Evolutionary conservation across 371 early-diverging fungal genomes (phyloP).

Genomic region (Synchytrium microbalum): DNA sequence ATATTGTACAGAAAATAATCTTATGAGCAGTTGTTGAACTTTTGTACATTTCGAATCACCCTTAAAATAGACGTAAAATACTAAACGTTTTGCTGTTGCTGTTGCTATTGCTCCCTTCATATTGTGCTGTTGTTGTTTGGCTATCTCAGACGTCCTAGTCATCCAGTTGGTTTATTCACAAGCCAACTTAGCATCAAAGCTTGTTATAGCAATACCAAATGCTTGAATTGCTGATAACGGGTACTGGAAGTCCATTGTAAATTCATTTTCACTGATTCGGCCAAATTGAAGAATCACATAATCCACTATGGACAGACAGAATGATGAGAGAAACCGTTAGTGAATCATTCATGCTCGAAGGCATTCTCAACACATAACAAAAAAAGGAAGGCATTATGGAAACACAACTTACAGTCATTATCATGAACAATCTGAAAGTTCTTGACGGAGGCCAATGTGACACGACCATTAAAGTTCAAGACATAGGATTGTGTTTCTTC

Average conservation of each 20-base stretch:
- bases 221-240: slow-evolving; percentile 91
- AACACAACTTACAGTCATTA: slow-evolving; percentile 60
- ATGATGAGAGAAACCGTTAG: slow-evolving; percentile 3
- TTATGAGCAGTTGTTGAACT: too few species aligned
- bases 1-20: background rate
- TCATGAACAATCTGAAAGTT: slow-evolving; percentile 96
- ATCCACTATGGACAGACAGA: slow-evolving; percentile 50
- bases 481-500: slow-evolving; percentile 92
- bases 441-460: slow-evolving; percentile 89
- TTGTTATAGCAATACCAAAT: slow-evolving; percentile 85
- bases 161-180: too few species aligned
- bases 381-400: background rate
- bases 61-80: too few species aligned
- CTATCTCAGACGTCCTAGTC: too few species aligned
- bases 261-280: slow-evolving; percentile 65
- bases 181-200: slow-evolving; percentile 80
- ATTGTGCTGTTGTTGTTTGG: too few species aligned
- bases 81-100: too few species aligned
- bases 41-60: too few species aligned
- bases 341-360: background rate
- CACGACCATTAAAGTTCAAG: slow-evolving; percentile 90
- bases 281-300: slow-evolving; percentile 97
- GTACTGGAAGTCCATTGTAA: slow-evolving; percentile 91
- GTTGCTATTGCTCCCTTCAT: too few species aligned
- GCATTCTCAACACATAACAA: background rate